A percentile compares a stretch with the other conserved stretches of the same genome.
Conservation (phyloP, 1,284 basidiomycete species). For the Exobasidium rhododendri region DNA sequence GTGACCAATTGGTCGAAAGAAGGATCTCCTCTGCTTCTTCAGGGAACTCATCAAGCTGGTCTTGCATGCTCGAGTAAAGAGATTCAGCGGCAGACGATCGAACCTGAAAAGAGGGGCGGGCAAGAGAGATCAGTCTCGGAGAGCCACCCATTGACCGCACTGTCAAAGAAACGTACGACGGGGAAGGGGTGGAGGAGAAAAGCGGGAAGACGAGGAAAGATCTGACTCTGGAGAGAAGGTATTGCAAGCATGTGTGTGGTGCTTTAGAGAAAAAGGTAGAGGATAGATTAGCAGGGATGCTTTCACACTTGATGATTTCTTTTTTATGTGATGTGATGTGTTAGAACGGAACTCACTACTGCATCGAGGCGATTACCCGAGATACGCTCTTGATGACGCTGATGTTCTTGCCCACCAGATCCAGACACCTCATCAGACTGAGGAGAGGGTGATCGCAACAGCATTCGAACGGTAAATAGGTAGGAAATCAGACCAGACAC, state of each 20-base stretch:
- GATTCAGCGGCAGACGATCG: neutral
- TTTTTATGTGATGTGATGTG: no score
- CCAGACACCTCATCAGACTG: no score
- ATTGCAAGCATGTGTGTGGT: neutral
- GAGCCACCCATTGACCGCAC: no score
- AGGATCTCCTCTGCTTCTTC: constrained; percentile 13
- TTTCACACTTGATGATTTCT: no score
- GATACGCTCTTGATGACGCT: constrained; percentile 14
- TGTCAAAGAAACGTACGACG: neutral
- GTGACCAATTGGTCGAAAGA: constrained; percentile 1
- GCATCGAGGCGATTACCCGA: constrained; percentile 14
- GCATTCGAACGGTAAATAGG: neutral
- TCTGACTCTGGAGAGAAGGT: neutral
- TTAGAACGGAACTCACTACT: constrained; percentile 8
- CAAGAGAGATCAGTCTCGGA: no score
- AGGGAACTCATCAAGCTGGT: neutral
- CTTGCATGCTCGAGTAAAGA: neutral
- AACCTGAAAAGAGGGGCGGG: neutral
- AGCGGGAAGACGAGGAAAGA: neutral
- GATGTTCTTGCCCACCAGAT: constrained; percentile 7
- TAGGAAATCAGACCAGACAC: neutral
- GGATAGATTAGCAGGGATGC: neutral
- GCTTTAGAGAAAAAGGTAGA: neutral
- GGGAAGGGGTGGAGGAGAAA: constrained; percentile 11
- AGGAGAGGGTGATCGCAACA: no score